Conservation (phyloP, 2,329 filamentous ascomycete species). For the Teratosphaeria destructans region DNA sequence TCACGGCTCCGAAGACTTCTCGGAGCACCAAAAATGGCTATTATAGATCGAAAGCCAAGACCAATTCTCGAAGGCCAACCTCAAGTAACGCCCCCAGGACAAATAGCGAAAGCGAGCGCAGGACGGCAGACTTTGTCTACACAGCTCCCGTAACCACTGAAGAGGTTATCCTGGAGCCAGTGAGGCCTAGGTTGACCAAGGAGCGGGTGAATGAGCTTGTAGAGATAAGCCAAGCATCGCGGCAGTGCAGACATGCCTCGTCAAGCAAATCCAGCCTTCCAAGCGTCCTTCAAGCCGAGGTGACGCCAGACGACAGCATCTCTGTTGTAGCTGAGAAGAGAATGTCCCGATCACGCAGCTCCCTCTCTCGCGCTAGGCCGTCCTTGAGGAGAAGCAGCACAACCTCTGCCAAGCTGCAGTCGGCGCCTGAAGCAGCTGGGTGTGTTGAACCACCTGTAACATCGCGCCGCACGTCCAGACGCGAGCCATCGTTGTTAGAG, state of each 20-base stretch:
- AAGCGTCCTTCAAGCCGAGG: slow-evolving; percentile 4
- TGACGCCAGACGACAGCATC: slow-evolving; percentile 24
- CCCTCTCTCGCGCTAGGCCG: slow-evolving; percentile 3
- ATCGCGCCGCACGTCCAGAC: slow-evolving; percentile 10
- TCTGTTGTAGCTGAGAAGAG: slow-evolving; percentile 10
- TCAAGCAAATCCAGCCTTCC: not conserved
- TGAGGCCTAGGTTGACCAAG: not conserved
- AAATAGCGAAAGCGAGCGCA: not conserved
- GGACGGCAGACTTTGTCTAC: slow-evolving; percentile 5
- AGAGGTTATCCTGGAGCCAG: not conserved
- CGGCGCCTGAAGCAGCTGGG: slow-evolving; percentile 13
- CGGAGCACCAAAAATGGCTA: not conserved
- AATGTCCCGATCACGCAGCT: not conserved
- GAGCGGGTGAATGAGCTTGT: not conserved
- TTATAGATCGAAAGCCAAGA: not conserved
- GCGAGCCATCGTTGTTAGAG: slow-evolving; percentile 18
- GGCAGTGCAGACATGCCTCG: slow-evolving; percentile 5
- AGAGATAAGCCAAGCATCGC: not conserved
- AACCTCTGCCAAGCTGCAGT: slow-evolving; percentile 11
- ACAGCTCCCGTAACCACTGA: too few species aligned
- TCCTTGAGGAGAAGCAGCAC: slow-evolving; percentile 12
- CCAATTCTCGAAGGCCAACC: not conserved
- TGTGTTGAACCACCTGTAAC: slow-evolving; percentile 11
- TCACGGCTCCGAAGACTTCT: not conserved
- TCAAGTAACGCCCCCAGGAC: not conserved